These are phyloP conservation scores for Botrytis byssoidea DNA, from an alignment of 2,329 filamentous ascomycete genomes.

Conservation along the genomic window DNA sequence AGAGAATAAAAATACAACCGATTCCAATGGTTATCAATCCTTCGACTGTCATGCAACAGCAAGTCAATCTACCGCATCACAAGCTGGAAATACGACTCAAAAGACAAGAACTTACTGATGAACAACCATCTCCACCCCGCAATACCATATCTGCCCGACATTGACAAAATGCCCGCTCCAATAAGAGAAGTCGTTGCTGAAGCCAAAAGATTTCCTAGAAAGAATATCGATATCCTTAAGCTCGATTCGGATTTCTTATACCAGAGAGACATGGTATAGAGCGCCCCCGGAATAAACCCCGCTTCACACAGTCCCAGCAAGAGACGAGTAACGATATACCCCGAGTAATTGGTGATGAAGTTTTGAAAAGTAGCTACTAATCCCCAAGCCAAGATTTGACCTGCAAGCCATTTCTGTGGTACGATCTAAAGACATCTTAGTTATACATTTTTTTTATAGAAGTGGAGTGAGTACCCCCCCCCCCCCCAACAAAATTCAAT, in stretches of 20 bases:
- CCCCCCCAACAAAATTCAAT: no score
- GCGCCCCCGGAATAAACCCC: neutral
- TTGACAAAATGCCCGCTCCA: neutral
- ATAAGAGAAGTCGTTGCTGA: neutral
- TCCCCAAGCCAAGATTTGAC: neutral
- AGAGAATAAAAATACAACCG: neutral
- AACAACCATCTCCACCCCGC: neutral
- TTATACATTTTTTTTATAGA: rapidly evolving
- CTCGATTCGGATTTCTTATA: neutral
- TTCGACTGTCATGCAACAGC: neutral
- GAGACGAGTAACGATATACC: neutral
- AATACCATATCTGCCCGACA: neutral
- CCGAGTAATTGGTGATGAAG: neutral
- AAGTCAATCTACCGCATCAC: neutral
- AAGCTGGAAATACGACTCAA: neutral
- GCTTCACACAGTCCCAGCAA: neutral
- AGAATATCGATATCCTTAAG: neutral
- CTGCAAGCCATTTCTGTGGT: neutral
- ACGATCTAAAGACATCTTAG: neutral
- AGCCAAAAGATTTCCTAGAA: neutral
- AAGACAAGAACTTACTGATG: neutral
- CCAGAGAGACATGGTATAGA: neutral
- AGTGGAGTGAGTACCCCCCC: neutral
- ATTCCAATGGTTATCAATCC: neutral
- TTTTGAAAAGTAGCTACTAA: neutral